Evolutionary conservation across 2,329 filamentous ascomycete genomes (phyloP).

Genomic region (Dothideomycetes sp.): DNA sequence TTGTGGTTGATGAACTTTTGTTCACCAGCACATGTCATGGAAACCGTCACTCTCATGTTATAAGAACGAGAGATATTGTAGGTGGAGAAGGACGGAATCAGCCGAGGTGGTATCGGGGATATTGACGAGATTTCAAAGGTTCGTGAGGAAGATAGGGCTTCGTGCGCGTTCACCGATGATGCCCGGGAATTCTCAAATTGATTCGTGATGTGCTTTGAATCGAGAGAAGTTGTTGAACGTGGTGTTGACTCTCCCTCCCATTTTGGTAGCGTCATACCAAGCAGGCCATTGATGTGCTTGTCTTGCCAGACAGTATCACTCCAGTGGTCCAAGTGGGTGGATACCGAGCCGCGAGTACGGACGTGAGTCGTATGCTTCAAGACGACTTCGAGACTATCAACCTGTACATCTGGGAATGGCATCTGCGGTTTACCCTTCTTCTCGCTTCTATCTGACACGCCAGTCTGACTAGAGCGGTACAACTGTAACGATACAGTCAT

Average conservation of each 20-base stretch:
- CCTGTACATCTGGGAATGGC: background rate
- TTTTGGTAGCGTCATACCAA: background rate
- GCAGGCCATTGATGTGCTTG: background rate
- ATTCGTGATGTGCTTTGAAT: background rate
- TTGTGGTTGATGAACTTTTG: background rate
- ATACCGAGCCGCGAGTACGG: background rate
- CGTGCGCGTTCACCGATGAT: background rate
- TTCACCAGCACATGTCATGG: background rate
- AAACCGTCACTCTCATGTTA: background rate
- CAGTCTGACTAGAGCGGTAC: background rate
- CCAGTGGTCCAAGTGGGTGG: background rate
- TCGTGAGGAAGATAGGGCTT: background rate
- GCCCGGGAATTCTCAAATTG: background rate
- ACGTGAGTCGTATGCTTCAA: background rate
- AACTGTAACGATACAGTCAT: background rate
- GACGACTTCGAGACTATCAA: background rate
- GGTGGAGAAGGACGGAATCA: background rate
- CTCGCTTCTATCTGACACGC: background rate
- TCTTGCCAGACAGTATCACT: background rate
- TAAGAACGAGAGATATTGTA: background rate
- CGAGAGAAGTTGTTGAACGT: background rate
- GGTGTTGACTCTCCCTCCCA: too few relatives aligned
- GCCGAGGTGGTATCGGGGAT: background rate
- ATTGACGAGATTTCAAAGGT: background rate
- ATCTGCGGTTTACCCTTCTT: background rate